Evolutionary conservation across 257 asterid genomes (phyloP).

Genomic region (Perilla frutescens): DNA sequence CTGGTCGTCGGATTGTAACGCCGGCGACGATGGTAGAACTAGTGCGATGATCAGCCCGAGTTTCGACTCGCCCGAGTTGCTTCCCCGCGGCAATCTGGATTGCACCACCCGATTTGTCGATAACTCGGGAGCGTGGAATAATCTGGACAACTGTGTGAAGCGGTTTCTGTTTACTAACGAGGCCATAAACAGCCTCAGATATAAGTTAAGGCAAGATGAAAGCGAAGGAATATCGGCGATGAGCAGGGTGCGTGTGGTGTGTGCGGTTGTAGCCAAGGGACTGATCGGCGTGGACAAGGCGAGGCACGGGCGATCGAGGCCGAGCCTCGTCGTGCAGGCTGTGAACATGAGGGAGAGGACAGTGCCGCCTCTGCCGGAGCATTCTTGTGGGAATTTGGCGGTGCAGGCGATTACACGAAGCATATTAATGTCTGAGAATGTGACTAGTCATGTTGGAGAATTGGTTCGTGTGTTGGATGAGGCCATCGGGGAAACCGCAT

Average conservation of each 20-base stretch:
- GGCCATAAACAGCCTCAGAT: constrained; percentile 20
- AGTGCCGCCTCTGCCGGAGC: neutral
- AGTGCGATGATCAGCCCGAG: neutral
- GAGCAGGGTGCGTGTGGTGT: constrained; percentile 1
- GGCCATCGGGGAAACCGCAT: neutral
- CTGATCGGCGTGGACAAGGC: neutral
- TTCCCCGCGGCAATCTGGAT: constrained; percentile 29
- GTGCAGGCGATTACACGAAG: neutral
- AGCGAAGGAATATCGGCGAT: neutral
- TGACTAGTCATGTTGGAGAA: neutral
- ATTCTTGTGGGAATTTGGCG: constrained; percentile 6
- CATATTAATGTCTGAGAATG: neutral
- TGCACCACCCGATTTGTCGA: neutral
- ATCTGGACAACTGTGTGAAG: neutral
- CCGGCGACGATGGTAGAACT: neutral
- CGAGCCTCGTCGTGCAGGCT: constrained; percentile 14
- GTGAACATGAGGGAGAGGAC: constrained; percentile 8
- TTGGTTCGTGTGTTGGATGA: neutral
- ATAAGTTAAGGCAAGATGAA: neutral
- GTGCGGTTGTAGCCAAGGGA: neutral
- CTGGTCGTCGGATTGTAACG: constrained; percentile 15
- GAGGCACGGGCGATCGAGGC: neutral
- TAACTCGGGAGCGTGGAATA: neutral
- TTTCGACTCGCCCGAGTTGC: constrained; percentile 25
- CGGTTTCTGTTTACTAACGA: constrained; percentile 33